Conservation (phyloP, 352 stramenopile genomes). For the Phytophthora sojae region DNA sequence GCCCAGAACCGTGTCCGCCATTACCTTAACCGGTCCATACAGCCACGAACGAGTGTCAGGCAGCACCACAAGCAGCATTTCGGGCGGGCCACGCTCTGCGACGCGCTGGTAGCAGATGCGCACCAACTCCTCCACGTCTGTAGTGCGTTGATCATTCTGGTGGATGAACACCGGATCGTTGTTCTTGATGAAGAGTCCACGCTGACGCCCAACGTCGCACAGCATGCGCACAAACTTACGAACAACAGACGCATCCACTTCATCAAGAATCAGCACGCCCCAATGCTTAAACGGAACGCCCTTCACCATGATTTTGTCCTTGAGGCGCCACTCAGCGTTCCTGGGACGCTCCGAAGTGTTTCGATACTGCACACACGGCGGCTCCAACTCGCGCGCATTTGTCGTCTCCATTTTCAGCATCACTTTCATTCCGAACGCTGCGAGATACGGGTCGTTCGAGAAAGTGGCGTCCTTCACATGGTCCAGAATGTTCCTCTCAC, state of each 20-base stretch:
- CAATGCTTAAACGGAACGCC: background rate
- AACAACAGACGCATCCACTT: background rate
- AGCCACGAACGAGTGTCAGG: background rate
- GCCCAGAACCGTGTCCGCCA: background rate
- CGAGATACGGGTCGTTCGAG: background rate
- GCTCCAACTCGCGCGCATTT: background rate
- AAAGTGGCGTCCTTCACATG: background rate
- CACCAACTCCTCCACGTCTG: background rate
- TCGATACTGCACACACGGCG: background rate
- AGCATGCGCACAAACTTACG: background rate
- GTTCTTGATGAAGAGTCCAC: background rate
- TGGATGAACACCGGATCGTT: background rate
- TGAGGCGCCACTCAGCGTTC: background rate
- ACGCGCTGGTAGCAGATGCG: background rate
- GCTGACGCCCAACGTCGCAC: background rate
- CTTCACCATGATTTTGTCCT: background rate
- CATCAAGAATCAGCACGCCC: background rate
- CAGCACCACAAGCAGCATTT: background rate
- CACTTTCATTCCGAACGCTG: background rate
- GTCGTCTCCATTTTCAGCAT: background rate
- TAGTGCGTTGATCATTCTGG: background rate
- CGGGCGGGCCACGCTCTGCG: background rate
- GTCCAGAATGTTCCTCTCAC: background rate
- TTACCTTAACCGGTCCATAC: background rate
- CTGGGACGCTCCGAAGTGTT: background rate